Evolutionary conservation across 345 rosid species (phyloP), one percentile per base, ranked within the genome.

Genomic region (Salix viminalis): DNA sequence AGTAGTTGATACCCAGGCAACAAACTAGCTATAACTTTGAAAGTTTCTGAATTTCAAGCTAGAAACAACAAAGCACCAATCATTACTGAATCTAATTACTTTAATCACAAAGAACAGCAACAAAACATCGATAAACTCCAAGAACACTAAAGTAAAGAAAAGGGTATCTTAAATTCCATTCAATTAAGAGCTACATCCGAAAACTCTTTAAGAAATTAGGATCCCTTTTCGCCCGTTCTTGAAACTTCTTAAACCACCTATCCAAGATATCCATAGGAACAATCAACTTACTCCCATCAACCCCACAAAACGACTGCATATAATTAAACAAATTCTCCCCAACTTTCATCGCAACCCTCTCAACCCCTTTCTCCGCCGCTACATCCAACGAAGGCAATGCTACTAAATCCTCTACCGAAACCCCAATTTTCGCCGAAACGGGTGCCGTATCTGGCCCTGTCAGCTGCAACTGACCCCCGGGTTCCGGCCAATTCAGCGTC

Each of bases 301-400:
- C 90, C 7, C 97, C 97, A 72, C 98, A 96, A 67, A 96, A 96
- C 34, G 99, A 96, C 83, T 96, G 99, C 99, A 96, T 96, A 65
- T 91, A 96, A 64, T 93, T 93, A 71, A 96, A 96, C 79, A 91
- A 74, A 73, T 93, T 91, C 89, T 95, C 96, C n/a, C 99, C 99
- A 1, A 95, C 98, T 82, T 75, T 95, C 99, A 95, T 86, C 37
- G 98, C 98, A 70, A 96, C 71, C 79, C 94, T 82, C 79, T 93
- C 99, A 73, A 96, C 88, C 73, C 83, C 87, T 75, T 85, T 87
- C 89, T 82, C 97, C 14, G 92, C 90, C 16, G 83, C 88, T 24
- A 91, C 94, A 69, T 96, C 98, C 78, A 94, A 62, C 19, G 97
- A 92, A 68, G 91, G 89, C 76, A 90, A 72, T 15, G 97, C 65